Evolutionary conservation across 495 filamentous ascomycete species (phyloP), one percentile per base, ranked within the genome.

Genomic region (Lasiosphaeria ovina): DNA sequence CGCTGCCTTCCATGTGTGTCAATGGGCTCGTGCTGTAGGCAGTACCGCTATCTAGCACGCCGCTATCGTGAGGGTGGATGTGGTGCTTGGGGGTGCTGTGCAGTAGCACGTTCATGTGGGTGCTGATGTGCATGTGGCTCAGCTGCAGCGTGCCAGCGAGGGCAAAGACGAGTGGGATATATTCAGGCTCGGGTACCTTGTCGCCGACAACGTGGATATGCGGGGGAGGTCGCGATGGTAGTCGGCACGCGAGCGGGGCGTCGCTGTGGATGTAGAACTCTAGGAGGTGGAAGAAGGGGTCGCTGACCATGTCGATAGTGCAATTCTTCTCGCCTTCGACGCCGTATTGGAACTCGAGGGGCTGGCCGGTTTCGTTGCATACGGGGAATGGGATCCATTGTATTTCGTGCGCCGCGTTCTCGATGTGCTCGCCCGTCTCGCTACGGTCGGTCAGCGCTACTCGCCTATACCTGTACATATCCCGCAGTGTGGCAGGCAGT

Each of bases 231-330:
- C 84, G 85, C 9, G 91, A 86, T 45, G 93, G 93, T 3, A 98
- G 83, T 60, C 94, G 93, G 76, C 94, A 98, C 51, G 91, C 87
- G 50, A 98, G 82, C 35, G 94, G 94, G 10, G 90, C 91, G 73
- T 98, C 94, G 77, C 88, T 91, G 80, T 98, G 94, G 67, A 98
- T 87, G 83, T 97, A 98, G 83, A 97, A 97, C 77, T 98, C 94
- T 73, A 97, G 85, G 48, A 98, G 87, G 76, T 98, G 94, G 83
- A 94, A 98, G 80, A 96, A 87, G 17, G 87, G 84, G 75, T 98
- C 94, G 68, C 85, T 78, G 68, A 97, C 83, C 68, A 89, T 82
- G 68, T 86, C 77, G 72, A 98, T 89, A 52, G 94, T 98, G 80
- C 94, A 98, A 76, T 92, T 96, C 65, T 96, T 78, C 64, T 93